phyloP scores from a whole-genome alignment of 768 basidiomycete genomes.

The Royoungia palumana region DNA sequence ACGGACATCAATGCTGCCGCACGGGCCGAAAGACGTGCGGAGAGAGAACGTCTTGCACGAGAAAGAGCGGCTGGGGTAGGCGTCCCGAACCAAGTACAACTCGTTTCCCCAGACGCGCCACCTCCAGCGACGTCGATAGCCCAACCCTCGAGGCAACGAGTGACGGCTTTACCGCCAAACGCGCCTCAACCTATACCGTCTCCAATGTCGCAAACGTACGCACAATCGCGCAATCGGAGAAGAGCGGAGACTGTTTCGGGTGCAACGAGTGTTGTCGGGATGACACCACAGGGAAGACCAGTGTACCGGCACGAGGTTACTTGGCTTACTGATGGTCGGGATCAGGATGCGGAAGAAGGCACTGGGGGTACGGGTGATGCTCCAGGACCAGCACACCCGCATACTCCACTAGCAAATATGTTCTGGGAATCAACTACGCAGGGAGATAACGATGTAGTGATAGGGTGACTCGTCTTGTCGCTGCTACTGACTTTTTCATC shows the following conservation, averaged over 20 bases:
- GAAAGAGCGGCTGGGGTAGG: slow-evolving; percentile 21
- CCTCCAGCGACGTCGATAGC: slow-evolving; percentile 9
- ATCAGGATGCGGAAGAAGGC: slow-evolving; percentile 19
- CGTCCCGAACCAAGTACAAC: slow-evolving; percentile 9
- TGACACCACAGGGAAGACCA: slow-evolving; percentile 27
- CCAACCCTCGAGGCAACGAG: slow-evolving; percentile 26
- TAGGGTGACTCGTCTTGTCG: slow-evolving; percentile 20
- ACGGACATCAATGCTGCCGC: slow-evolving; percentile 12
- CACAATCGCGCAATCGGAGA: slow-evolving; percentile 27
- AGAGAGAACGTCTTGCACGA: slow-evolving; percentile 33
- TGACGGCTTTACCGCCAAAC: slow-evolving; percentile 28
- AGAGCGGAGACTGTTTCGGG: slow-evolving; percentile 35
- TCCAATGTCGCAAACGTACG: slow-evolving; percentile 14
- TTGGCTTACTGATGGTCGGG: slow-evolving; percentile 24
- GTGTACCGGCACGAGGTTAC: slow-evolving; percentile 29
- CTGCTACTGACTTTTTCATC: slow-evolving; percentile 1
- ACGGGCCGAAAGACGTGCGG: slow-evolving; percentile 35
- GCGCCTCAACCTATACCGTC: slow-evolving; percentile 22
- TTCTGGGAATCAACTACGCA: slow-evolving; percentile 29
- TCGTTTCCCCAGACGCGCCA: slow-evolving; percentile 11
- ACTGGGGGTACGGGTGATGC: slow-evolving; percentile 10
- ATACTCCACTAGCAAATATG: slow-evolving; percentile 21
- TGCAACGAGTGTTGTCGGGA: slow-evolving; percentile 23
- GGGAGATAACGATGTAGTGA: slow-evolving; percentile 29
- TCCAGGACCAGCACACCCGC: slow-evolving; percentile 20